A percentile compares a stretch with the other conserved stretches of the same genome.
phyloP scores from a whole-genome alignment of 2,329 filamentous ascomycete genomes.

The Colletotrichum limetticola region DNA sequence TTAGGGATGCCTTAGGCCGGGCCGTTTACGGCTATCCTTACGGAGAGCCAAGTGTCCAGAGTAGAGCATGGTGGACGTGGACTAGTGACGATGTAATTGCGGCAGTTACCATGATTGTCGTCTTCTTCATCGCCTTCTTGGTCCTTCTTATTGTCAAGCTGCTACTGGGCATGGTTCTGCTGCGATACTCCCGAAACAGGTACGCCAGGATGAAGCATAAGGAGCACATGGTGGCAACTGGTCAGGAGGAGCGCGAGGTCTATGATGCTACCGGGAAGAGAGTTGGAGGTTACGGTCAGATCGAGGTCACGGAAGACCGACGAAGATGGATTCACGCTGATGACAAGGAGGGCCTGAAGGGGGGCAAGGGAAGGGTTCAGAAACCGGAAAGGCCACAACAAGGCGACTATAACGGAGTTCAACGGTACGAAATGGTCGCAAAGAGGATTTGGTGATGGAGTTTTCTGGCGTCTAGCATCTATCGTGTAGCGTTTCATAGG shows the following conservation, averaged over 20 bases:
- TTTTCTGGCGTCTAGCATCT: background rate
- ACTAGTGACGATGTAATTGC: constrained; percentile 80
- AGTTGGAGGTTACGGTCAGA: constrained; percentile 83
- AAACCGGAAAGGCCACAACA: constrained; percentile 61
- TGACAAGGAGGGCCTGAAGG: constrained; percentile 76
- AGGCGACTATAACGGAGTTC: constrained; percentile 69
- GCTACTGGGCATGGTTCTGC: constrained; percentile 85
- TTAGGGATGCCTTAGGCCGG: constrained; percentile 81
- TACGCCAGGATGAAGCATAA: constrained; percentile 84
- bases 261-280: constrained; percentile 79
- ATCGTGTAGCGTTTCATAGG: background rate
- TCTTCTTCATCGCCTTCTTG: constrained; percentile 87
- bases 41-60: constrained; percentile 46
- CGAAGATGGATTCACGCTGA: constrained; percentile 88
- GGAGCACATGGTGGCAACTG: constrained; percentile 63
- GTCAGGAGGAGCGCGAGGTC: constrained; percentile 60
- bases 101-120: constrained; percentile 81
- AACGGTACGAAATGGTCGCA: constrained; percentile 93
- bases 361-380: constrained; percentile 63
- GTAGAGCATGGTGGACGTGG: constrained; percentile 63
- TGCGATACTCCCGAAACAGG: constrained; percentile 81
- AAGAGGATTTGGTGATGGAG: constrained; percentile 88
- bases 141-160: constrained; percentile 87
- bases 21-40: constrained; percentile 73
- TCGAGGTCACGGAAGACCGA: constrained; percentile 91